phyloP scores from a whole-genome alignment of 371 early-diverging fungal species.

The Dentiscutata heterogama region DNA sequence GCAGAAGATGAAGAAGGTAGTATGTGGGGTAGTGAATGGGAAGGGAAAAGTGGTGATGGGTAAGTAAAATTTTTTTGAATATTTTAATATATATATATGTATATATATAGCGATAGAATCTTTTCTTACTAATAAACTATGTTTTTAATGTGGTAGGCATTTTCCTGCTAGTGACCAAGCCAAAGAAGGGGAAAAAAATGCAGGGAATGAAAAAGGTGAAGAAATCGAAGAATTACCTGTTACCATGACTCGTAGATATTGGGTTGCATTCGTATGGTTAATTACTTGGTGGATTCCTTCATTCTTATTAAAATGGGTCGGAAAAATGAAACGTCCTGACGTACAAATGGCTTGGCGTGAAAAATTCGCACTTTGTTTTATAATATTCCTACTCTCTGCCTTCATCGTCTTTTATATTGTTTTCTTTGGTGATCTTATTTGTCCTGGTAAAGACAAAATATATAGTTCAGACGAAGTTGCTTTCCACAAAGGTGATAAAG shows the following conservation, averaged over 20 bases:
- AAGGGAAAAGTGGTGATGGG: slow-evolving; percentile 29
- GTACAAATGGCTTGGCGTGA: slow-evolving; percentile 97
- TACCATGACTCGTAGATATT: slow-evolving; percentile 69
- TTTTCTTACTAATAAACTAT: background rate
- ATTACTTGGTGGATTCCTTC: slow-evolving; percentile 86
- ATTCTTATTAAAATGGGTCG: slow-evolving; percentile 61
- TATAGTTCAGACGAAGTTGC: slow-evolving; percentile 62
- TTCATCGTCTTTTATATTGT: slow-evolving; percentile 92
- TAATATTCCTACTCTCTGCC: slow-evolving; percentile 85
- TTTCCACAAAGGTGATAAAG: slow-evolving; percentile 55
- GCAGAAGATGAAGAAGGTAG: slow-evolving; percentile 29
- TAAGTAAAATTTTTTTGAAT: background rate
- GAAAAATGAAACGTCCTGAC: slow-evolving; percentile 87
- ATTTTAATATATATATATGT: background rate
- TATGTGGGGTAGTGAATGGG: slow-evolving; percentile 29
- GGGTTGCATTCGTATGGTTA: slow-evolving; percentile 76
- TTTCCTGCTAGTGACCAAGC: background rate
- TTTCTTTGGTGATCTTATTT: slow-evolving; percentile 86
- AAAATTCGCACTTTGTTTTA: slow-evolving; percentile 90
- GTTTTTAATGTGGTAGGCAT: background rate
- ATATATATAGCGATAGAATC: background rate
- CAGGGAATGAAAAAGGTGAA: slow-evolving; percentile 51
- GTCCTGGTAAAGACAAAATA: slow-evolving; percentile 79
- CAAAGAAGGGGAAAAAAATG: slow-evolving; percentile 16
- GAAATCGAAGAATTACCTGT: slow-evolving; percentile 62